These are phyloP conservation scores for Claviceps maximensis DNA, from an alignment of 2,329 filamentous ascomycete species.

Conservation along the genomic window DNA sequence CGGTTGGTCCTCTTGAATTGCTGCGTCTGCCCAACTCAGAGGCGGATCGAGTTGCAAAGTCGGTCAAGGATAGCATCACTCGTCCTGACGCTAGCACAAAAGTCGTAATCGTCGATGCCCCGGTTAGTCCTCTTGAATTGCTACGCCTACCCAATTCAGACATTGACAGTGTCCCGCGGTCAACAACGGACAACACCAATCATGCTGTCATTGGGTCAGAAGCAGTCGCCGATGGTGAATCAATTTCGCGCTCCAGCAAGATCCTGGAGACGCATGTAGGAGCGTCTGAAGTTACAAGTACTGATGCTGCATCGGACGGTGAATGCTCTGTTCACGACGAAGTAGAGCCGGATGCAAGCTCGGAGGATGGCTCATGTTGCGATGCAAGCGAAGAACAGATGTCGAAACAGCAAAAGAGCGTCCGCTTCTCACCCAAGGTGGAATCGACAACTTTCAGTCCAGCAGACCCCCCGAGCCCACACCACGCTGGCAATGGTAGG, in stretches of 20 bases:
- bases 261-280: background rate
- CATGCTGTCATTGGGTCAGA: background rate
- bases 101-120: background rate
- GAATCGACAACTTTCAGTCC: conserved; percentile 48
- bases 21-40: background rate
- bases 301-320: background rate
- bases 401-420: conserved; percentile 44
- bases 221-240: background rate
- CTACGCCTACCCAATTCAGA: too few relatives aligned
- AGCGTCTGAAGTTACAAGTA: background rate
- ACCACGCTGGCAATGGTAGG: conserved; percentile 15
- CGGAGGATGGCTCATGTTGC: conserved; percentile 6
- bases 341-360: background rate
- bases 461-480: conserved; percentile 38
- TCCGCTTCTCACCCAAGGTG: conserved; percentile 56
- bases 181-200: background rate
- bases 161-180: too few relatives aligned
- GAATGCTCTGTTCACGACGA: background rate
- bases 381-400: conserved; percentile 12
- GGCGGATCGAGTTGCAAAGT: background rate
- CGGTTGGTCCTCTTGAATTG: background rate
- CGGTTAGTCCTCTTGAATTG: background rate
- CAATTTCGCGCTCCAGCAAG: background rate
- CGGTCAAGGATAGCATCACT: background rate
- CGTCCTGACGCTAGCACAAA: background rate